Evolutionary conservation across 176 grass and related monocot species (phyloP).

Genomic region (Aegilops speltoides): DNA sequence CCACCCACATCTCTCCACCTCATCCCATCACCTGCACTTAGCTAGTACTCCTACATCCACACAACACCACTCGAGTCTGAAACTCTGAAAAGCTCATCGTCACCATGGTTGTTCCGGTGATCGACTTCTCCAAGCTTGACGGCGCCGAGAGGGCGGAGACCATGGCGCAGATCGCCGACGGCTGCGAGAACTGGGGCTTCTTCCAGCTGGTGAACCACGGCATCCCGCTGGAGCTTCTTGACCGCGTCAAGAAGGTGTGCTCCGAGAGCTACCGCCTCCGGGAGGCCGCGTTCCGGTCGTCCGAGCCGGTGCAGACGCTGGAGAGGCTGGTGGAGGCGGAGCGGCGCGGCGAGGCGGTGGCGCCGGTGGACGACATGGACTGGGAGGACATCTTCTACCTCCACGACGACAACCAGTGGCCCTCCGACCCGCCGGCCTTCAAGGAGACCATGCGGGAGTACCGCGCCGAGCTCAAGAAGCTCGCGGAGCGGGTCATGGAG

Average conservation of each 20-base stretch:
- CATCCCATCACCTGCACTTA: conserved; percentile 16
- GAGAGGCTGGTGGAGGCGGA: conserved; percentile 17
- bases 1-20: conserved; percentile 7
- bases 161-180: conserved; percentile 37
- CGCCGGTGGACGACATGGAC: conserved; percentile 50
- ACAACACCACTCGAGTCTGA: not conserved
- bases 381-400: conserved; percentile 71
- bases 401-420: conserved; percentile 49
- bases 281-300: conserved; percentile 43
- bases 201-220: conserved; percentile 62
- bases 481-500: conserved; percentile 43
- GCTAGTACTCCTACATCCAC: not conserved
- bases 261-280: conserved; percentile 50
- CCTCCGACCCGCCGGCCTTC: conserved; percentile 41
- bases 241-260: conserved; percentile 54
- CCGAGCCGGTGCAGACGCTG: conserved; percentile 33
- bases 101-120: conserved; percentile 49
- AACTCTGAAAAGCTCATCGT: not conserved
- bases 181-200: conserved; percentile 59
- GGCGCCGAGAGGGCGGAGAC: conserved; percentile 17
- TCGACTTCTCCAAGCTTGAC: conserved; percentile 60
- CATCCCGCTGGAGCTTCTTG: conserved; percentile 45
- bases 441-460: conserved; percentile 73
- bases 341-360: conserved; percentile 20
- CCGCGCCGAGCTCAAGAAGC: conserved; percentile 40